Evolutionary conservation across 805 yeast species (phyloP), one percentile per base, ranked within the genome.

Genomic region (Barnettozyma botsteinii): DNA sequence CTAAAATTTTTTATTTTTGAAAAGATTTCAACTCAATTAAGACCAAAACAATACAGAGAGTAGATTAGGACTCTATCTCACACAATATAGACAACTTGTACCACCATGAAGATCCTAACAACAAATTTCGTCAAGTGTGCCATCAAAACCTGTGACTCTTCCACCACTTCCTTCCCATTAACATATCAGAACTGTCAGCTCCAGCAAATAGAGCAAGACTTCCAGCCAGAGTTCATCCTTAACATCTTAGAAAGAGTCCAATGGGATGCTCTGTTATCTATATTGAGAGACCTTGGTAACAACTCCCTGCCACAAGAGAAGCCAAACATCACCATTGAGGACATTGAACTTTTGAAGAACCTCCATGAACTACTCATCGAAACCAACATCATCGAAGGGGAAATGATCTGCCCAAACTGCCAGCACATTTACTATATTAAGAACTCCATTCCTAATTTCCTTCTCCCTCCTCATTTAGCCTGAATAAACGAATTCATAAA

Each of bases 51-150:
- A n/a, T n/a, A n/a, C n/a, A n/a, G n/a, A n/a, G n/a, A n/a, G n/a
- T n/a, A n/a, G n/a, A n/a, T n/a, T n/a, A n/a, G n/a, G n/a, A n/a
- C n/a, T n/a, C n/a, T n/a, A n/a, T n/a, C n/a, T n/a, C n/a, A n/a
- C n/a, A n/a, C n/a, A n/a, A n/a, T n/a, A n/a, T n/a, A 21, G 10
- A 15, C 10, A 13, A 32, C 6, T n/a, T 5, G 6, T 9, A 7
- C 22, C 10, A 27, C 14, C 27, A 91, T 91, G 98, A 91, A 93
- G 66, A 79, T 91, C 55, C 67, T 93, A 21, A 91, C 98, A n/a
- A 85, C 97, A 11, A 93, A 93, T 63, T 93, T 93, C 63, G 95
- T 93, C 47, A 87, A 83, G 59, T 93, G 98, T 64, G 88, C 98
- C 0, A 84, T 87, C 46, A 81, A 82, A 55, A 54, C 79, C 2